phyloP scores from a whole-genome alignment of 495 filamentous ascomycete species.

The Monascus purpureus region DNA sequence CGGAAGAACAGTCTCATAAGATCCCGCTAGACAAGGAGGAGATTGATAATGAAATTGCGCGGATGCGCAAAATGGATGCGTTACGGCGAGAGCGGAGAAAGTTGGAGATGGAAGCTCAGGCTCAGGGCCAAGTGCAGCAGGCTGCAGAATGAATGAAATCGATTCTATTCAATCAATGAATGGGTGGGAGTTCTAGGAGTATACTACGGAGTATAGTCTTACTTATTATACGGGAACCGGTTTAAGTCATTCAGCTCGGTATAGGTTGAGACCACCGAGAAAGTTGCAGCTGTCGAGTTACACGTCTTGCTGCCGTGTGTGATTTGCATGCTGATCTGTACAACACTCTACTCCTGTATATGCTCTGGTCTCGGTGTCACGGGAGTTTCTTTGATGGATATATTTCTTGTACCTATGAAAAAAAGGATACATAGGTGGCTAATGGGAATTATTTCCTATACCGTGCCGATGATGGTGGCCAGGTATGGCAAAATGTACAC shows the following conservation, averaged over 20 bases:
- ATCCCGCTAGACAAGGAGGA: conserved; percentile 85
- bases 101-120: conserved; percentile 12
- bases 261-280: no score
- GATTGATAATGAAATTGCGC: conserved; percentile 60
- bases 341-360: neutral
- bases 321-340: neutral
- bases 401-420: conserved; percentile 11
- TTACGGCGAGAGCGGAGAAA: conserved; percentile 38
- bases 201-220: no score
- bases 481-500: no score
- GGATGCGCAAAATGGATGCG: conserved; percentile 43
- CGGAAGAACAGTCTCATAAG: conserved; percentile 66
- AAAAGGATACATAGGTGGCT: neutral
- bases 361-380: conserved; percentile 6
- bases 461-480: no score
- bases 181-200: no score
- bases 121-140: conserved; percentile 11
- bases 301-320: neutral
- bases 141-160: neutral
- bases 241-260: no score
- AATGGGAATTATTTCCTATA: no score
- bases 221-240: no score
- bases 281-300: neutral
- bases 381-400: conserved; percentile 7
- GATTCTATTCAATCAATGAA: neutral